A percentile compares a stretch with the other conserved stretches of the same genome.
phyloP scores from a whole-genome alignment of 441 rosid species.

The Pelargonium fulgidum region DNA sequence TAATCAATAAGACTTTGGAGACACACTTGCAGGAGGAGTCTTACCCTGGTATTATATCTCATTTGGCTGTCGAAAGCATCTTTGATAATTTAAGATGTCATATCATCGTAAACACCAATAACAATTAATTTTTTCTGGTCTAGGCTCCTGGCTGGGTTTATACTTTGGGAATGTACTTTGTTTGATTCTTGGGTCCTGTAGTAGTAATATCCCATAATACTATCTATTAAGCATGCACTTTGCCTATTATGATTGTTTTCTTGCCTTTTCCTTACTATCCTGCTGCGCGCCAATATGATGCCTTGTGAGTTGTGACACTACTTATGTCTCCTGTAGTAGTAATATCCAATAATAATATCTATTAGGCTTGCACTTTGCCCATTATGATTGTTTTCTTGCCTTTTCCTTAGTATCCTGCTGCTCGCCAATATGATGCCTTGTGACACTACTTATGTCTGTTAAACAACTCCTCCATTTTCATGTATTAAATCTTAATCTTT shows the following conservation, averaged over 20 bases:
- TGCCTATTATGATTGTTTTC: not conserved
- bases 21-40: constrained; percentile 41
- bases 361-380: no score
- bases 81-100: not conserved
- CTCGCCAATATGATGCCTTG: not conserved
- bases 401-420: not conserved
- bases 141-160: not conserved
- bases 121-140: no score
- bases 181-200: not conserved
- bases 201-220: no score
- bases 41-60: constrained; percentile 34
- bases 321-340: no score
- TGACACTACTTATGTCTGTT: no score
- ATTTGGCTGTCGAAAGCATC: constrained; percentile 10
- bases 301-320: no score
- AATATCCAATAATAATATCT: no score
- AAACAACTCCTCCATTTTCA: not conserved
- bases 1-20: constrained; percentile 68
- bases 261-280: not conserved
- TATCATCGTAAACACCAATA: not conserved
- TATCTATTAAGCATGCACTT: no score
- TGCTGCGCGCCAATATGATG: not conserved
- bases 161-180: constrained; percentile 5
- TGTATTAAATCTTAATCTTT: not conserved
- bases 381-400: not conserved